Conservation (phyloP, 495 filamentous ascomycete species). For the Eremomyces bilateralis region DNA sequence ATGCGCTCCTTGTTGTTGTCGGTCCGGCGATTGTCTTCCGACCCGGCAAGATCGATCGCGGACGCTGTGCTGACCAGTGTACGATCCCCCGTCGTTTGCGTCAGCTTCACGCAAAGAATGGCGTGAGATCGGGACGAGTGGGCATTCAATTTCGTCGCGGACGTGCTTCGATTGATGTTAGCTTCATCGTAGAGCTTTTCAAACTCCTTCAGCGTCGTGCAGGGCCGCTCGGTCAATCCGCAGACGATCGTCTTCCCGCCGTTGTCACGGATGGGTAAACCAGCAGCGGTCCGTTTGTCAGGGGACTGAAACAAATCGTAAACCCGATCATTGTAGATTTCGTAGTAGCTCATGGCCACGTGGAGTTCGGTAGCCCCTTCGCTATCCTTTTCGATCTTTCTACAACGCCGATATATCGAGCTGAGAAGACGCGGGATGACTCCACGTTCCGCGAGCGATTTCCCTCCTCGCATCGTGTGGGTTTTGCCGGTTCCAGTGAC, state of each 20-base stretch:
- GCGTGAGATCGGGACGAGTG: slow-evolving; percentile 88
- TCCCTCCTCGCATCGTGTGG: slow-evolving; percentile 92
- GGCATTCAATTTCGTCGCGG: slow-evolving; percentile 84
- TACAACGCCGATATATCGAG: slow-evolving; percentile 60
- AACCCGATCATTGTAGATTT: slow-evolving; percentile 76
- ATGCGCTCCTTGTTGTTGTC: slow-evolving; percentile 87
- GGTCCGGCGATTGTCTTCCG: slow-evolving; percentile 85
- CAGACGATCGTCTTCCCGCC: slow-evolving; percentile 87
- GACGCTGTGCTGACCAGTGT: slow-evolving; percentile 63
- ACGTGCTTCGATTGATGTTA: slow-evolving; percentile 79
- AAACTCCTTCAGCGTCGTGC: slow-evolving; percentile 77
- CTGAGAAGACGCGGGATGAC: slow-evolving; percentile 80
- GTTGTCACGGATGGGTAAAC: slow-evolving; percentile 70
- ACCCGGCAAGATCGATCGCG: slow-evolving; percentile 90
- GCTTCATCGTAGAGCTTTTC: slow-evolving; percentile 82
- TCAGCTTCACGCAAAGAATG: slow-evolving; percentile 75
- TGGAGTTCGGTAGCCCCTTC: slow-evolving; percentile 48
- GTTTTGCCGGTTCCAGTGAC: slow-evolving; percentile 94
- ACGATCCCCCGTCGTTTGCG: slow-evolving; percentile 47
- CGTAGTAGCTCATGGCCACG: slow-evolving; percentile 82
- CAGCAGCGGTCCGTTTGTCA: slow-evolving; percentile 69
- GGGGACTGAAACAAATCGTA: slow-evolving; percentile 82
- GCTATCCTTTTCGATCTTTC: slow-evolving; percentile 75
- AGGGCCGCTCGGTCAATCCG: slow-evolving; percentile 69
- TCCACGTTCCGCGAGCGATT: slow-evolving; percentile 70